Conservation (phyloP, 495 filamentous ascomycete species). For the Aspergillus carlsbadensis region DNA sequence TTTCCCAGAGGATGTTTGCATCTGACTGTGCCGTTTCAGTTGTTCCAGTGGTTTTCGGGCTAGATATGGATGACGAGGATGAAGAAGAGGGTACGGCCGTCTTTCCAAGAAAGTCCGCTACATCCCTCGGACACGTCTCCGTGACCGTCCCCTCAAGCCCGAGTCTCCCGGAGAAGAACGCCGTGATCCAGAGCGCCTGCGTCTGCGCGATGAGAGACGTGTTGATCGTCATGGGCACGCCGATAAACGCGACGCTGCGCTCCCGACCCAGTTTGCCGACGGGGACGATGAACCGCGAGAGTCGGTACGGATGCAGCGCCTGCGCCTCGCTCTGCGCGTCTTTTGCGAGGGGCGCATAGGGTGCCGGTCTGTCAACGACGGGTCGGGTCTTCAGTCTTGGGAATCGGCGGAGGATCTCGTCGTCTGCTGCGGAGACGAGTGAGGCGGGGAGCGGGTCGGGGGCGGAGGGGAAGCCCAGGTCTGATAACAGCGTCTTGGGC, state of each 20-base stretch:
- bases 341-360: constrained; percentile 29
- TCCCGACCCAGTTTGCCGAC: constrained; percentile 50
- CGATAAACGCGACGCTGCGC: constrained; percentile 66
- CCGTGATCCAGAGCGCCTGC: constrained; percentile 71
- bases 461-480: constrained; percentile 41
- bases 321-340: constrained; percentile 35
- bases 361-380: constrained; percentile 30
- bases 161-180: constrained; percentile 55
- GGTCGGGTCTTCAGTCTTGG: constrained; percentile 53
- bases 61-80: constrained; percentile 1
- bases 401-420: constrained; percentile 64
- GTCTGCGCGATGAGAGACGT: constrained; percentile 62
- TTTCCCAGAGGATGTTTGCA: constrained; percentile 50
- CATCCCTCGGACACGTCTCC: not conserved
- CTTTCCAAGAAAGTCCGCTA: not conserved
- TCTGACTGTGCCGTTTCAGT: not conserved
- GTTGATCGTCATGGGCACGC: constrained; percentile 62
- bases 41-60: not conserved
- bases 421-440: constrained; percentile 51
- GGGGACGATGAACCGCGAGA: constrained; percentile 72
- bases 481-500: constrained; percentile 43
- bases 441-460: constrained; percentile 25
- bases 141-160: not conserved
- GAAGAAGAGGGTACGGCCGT: not conserved
- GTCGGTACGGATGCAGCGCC: constrained; percentile 42